phyloP scores from a whole-genome alignment of 208 protist genomes.

The Leishmania guyanensis region DNA sequence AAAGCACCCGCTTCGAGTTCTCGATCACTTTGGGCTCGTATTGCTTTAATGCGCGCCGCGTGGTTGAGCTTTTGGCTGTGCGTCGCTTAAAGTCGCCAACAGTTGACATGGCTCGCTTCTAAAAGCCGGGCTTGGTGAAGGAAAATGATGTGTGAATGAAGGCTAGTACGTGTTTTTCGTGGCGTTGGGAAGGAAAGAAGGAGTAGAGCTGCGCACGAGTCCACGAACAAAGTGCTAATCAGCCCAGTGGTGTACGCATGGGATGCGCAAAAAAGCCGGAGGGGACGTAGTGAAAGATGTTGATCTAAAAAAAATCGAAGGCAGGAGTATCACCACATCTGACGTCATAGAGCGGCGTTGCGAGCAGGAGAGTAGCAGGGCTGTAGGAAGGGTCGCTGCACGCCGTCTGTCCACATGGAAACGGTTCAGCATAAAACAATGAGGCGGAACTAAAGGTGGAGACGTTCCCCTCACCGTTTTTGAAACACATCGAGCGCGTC shows the following conservation, averaged over 20 bases:
- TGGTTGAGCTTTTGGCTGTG: slow-evolving; percentile 59
- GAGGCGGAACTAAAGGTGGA: too few species aligned
- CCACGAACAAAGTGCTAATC: background rate
- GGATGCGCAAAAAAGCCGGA: background rate
- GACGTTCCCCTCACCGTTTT: too few species aligned
- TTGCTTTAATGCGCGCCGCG: slow-evolving; percentile 77
- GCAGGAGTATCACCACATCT: too few species aligned
- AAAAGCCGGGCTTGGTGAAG: background rate
- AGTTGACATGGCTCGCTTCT: slow-evolving; percentile 37
- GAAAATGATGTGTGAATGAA: background rate
- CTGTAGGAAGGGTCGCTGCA: too few species aligned
- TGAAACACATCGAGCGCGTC: too few species aligned
- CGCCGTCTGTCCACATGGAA: too few species aligned
- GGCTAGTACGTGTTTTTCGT: background rate
- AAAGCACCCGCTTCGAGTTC: slow-evolving; percentile 84
- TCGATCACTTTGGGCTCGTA: slow-evolving; percentile 87
- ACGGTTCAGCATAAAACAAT: background rate
- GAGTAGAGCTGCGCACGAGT: background rate
- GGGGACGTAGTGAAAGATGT: background rate
- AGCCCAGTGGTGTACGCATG: background rate
- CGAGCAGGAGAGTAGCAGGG: background rate
- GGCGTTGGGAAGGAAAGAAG: background rate
- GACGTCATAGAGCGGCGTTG: background rate
- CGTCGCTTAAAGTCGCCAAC: slow-evolving; percentile 77
- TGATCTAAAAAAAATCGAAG: background rate